A percentile compares a stretch with the other conserved stretches of the same genome.
phyloP scores from a whole-genome alignment of 225 moss, liverwort and hornwort genomes.

The Pseudoscleropodium purum region DNA sequence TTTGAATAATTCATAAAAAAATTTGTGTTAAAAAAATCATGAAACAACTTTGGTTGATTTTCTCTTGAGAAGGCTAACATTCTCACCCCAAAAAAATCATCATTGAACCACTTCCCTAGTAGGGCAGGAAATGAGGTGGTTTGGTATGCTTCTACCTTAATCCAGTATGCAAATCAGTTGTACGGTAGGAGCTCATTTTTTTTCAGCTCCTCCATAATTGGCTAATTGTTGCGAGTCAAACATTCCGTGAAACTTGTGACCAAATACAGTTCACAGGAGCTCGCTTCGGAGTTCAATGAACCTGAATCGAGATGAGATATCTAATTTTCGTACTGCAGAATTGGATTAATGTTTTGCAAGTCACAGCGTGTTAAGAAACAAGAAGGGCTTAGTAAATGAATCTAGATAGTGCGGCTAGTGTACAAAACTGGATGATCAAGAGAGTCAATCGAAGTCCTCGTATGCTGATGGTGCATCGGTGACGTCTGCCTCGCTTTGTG shows the following conservation, averaged over 20 bases:
- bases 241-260: neutral
- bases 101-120: neutral
- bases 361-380: neutral
- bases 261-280: neutral
- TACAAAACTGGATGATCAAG: conserved; percentile 25
- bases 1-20: neutral
- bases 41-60: neutral
- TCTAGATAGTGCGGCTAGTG: conserved; percentile 1
- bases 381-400: neutral
- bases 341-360: neutral
- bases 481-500: conserved; percentile 57
- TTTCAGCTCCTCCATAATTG: neutral
- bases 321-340: neutral
- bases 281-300: neutral
- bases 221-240: neutral
- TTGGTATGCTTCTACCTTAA: neutral
- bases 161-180: neutral
- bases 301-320: neutral
- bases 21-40: neutral
- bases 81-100: neutral
- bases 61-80: neutral
- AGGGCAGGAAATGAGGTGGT: neutral
- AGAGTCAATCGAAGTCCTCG: conserved; percentile 58
- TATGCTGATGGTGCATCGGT: conserved; percentile 78
- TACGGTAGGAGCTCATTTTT: neutral